Percentiles rank a stretch among this genome's conserved stretches.
phyloP scores from a whole-genome alignment of 768 basidiomycete species.

The Hirschioporus abietinus region DNA sequence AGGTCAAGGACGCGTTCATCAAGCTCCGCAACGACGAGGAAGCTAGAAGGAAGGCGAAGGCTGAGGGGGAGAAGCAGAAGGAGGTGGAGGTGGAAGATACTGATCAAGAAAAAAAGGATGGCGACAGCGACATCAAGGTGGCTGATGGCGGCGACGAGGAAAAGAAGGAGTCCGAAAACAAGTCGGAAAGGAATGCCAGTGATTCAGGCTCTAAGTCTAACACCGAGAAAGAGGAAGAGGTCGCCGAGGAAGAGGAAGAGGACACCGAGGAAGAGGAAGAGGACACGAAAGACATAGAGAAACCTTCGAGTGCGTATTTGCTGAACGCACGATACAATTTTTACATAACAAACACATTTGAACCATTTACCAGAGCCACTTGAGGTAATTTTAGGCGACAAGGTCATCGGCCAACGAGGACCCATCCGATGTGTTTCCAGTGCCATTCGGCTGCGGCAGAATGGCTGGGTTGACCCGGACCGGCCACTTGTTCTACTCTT shows the following conservation, averaged over 20 bases:
- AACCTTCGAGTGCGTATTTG: neutral
- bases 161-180: neutral
- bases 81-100: neutral
- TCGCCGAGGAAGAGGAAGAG: too few relatives aligned
- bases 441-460: neutral
- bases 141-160: neutral
- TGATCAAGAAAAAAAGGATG: neutral
- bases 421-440: neutral
- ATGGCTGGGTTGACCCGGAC: conserved; percentile 2
- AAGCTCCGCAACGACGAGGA: neutral
- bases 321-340: neutral
- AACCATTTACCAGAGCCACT: neutral
- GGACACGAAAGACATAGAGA: neutral
- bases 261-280: too few relatives aligned
- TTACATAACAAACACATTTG: neutral
- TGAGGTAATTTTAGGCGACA: neutral
- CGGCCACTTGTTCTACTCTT: conserved; percentile 2
- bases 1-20: neutral
- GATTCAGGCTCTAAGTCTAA: neutral
- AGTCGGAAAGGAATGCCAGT: neutral
- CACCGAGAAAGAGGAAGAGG: too few relatives aligned
- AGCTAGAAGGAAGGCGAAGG: neutral
- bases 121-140: neutral
- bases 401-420: neutral
- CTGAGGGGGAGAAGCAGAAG: neutral